Evolutionary conservation across 2,329 filamentous ascomycete genomes (phyloP).

Genomic region (Talaromyces sp.): DNA sequence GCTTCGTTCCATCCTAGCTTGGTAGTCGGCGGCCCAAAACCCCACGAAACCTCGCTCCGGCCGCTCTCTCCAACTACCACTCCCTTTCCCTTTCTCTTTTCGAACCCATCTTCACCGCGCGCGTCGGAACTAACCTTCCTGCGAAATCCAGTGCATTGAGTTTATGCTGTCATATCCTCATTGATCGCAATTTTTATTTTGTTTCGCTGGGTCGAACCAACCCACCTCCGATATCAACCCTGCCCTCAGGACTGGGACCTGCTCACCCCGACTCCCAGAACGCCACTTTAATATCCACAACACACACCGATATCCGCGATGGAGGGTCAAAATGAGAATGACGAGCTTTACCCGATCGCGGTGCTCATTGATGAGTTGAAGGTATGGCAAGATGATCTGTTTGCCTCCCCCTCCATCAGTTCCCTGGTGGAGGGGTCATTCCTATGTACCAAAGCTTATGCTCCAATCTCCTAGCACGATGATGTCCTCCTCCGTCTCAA

Average conservation of each 20-base stretch:
- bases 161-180: conserved; percentile 14
- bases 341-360: conserved; percentile 99
- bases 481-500: conserved; percentile 97
- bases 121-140: conserved; percentile 18
- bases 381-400: conserved; percentile 58
- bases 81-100: conserved; percentile 29
- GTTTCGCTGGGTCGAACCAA: conserved; percentile 17
- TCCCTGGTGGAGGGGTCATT: conserved; percentile 4
- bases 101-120: conserved; percentile 19
- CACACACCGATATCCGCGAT: conserved; percentile 60
- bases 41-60: conserved; percentile 43
- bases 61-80: conserved; percentile 23
- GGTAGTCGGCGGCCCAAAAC: conserved; percentile 39
- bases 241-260: conserved; percentile 35
- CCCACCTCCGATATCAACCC: conserved; percentile 33
- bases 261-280: conserved; percentile 32
- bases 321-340: conserved; percentile 88
- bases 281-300: conserved; percentile 23
- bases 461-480: conserved; percentile 70
- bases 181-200: conserved; percentile 13
- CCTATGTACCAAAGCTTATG: conserved; percentile 22
- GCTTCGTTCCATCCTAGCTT: conserved; percentile 1
- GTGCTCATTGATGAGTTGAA: conserved; percentile 99
- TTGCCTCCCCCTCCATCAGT: conserved; percentile 10
- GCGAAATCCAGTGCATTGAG: conserved; percentile 5